Evolutionary conservation across 2,329 filamentous ascomycete species (phyloP), one percentile per base, ranked within the genome.

Genomic region (Phaeosphaeriaceae sp.): DNA sequence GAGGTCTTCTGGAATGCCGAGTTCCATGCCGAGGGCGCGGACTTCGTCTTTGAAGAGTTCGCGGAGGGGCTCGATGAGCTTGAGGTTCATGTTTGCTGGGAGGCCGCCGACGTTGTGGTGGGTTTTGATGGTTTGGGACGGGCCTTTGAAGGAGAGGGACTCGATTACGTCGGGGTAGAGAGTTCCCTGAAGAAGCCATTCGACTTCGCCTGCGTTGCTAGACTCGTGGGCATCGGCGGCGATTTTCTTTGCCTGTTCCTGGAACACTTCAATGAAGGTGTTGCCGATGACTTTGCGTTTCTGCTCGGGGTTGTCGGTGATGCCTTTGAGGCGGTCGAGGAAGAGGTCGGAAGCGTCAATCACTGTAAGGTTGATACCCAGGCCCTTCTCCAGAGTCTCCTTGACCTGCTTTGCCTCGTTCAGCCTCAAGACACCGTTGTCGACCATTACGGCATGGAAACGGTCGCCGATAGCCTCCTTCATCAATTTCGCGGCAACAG

Each of bases 221-320:
- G 87, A 87, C 66, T 87, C 80, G 55, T 85, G 83, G 0, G 89
- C 89, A 21, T 81, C 85, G 46, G 83, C 83, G 56, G 91, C 89
- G 39, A 95, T 92, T 61, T 84, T 80, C 64, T 83, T 82, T 20
- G 89, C 92, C 70, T 92, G 87, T 50, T 86, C 79, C 73, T 96
- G 87, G 74, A 96, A 97, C 21, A 96, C 77, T 61, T 92, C 88
- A 58, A 92, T 91, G 72, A 92, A 89, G 17, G 83, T 89, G 55
- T 81, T 83, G 47, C 92, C 92, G 54, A 97, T 97, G 63, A 97
- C 87, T 77, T 96, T 96, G 46, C 92, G 83, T 81, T 96, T 97
- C 69, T 83, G 83, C 76, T 97, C 92, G 0, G 93, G 92, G 48
- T 89, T 78, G 42, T 77, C 90, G 0, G 77, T 78, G 20, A 96